Conservation (phyloP, 805 yeast genomes). For the Maudiozyma serrabonitensis region DNA sequence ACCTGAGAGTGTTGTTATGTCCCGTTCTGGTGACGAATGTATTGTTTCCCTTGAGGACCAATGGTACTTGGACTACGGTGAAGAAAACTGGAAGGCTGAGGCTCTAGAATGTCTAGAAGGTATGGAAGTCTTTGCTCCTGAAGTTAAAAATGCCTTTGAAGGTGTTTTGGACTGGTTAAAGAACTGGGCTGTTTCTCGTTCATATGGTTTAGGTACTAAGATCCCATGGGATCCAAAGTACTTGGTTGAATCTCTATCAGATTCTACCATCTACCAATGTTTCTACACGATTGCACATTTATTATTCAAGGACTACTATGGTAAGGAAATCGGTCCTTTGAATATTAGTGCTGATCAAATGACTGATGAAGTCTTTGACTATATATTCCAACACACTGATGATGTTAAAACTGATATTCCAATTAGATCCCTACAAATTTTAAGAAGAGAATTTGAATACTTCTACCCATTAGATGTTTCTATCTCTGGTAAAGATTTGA, state of each 20-base stretch:
- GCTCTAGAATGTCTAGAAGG: conserved; percentile 68
- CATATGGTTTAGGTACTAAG: conserved; percentile 89
- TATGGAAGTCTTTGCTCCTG: conserved; percentile 73
- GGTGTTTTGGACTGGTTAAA: conserved; percentile 92
- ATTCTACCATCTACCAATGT: conserved; percentile 92
- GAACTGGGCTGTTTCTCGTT: conserved; percentile 97
- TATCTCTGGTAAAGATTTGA: conserved; percentile 91
- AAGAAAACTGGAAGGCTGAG: conserved; percentile 73
- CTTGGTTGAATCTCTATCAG: conserved; percentile 89
- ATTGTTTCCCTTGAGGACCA: conserved; percentile 96
- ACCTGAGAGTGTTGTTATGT: conserved; percentile 82
- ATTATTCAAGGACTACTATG: conserved; percentile 79
- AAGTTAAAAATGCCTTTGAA: conserved; percentile 85
- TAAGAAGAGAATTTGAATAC: conserved; percentile 93
- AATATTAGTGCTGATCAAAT: conserved; percentile 70
- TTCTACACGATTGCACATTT: conserved; percentile 85
- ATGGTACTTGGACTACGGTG: conserved; percentile 98
- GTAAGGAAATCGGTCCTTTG: conserved; percentile 62
- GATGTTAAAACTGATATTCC: conserved; percentile 47
- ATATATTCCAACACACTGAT: conserved; percentile 68
- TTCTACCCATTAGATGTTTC: conserved; percentile 92
- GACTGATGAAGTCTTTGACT: conserved; percentile 92
- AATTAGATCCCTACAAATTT: conserved; percentile 47
- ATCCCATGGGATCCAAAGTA: conserved; percentile 96
- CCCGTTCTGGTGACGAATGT: conserved; percentile 96